Evolutionary conservation across 2,329 filamentous ascomycete species (phyloP).

Genomic region (Aphanoascus verrucosus): DNA sequence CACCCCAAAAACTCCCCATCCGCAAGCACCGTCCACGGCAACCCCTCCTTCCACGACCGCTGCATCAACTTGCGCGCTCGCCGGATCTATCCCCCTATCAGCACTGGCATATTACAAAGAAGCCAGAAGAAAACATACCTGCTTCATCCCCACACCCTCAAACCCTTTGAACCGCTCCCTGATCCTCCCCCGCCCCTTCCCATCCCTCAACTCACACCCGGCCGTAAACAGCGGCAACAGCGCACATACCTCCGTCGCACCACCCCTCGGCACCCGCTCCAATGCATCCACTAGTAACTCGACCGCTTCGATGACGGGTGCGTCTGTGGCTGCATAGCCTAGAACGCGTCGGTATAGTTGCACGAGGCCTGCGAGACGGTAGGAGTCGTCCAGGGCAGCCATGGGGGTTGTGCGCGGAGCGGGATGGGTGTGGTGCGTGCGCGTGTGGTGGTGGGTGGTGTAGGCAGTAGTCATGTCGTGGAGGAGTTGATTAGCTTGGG

Average conservation of each 20-base stretch:
- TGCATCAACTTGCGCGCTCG: constrained; percentile 34
- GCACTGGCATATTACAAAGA: background rate
- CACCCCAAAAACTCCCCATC: constrained; percentile 33
- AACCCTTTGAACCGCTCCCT: constrained; percentile 55
- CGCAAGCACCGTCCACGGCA: constrained; percentile 32
- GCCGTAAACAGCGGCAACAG: constrained; percentile 77
- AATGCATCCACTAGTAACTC: constrained; percentile 53
- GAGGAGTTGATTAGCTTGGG: constrained; percentile 48
- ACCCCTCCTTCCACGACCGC: constrained; percentile 29
- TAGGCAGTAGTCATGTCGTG: constrained; percentile 48
- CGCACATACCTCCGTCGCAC: constrained; percentile 62
- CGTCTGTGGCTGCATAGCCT: constrained; percentile 47
- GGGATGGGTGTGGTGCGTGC: constrained; percentile 31
- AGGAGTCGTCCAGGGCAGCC: constrained; percentile 63
- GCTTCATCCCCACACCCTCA: constrained; percentile 65
- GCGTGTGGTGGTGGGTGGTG: constrained; percentile 28
- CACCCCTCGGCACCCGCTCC: constrained; percentile 51
- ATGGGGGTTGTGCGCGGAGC: constrained; percentile 36
- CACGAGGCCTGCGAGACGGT: constrained; percentile 67
- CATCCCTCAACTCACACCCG: constrained; percentile 58
- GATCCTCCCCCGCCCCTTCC: constrained; percentile 48
- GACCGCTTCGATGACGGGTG: constrained; percentile 53
- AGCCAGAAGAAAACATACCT: constrained; percentile 42
- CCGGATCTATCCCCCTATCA: constrained; percentile 24
- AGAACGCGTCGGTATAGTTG: constrained; percentile 66